A percentile compares a stretch with the other conserved stretches of the same genome.
Evolutionary conservation across 192 early-diverging fungal species (phyloP).

Genomic region (Thamnidium elegans): DNA sequence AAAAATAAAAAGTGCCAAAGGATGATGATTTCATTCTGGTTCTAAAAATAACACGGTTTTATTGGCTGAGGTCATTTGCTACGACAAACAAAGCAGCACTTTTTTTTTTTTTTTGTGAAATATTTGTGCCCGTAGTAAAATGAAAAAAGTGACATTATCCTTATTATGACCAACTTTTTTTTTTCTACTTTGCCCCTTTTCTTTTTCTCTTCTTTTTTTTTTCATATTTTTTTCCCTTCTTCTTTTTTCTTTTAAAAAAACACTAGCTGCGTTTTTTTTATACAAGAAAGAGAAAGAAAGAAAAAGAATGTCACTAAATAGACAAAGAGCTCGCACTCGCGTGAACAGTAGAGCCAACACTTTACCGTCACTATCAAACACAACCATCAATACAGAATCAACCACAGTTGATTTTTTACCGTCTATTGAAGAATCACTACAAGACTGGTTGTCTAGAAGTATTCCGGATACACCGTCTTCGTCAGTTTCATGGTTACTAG

Average conservation of each 20-base stretch:
- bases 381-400: background rate
- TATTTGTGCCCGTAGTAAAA: too few species aligned
- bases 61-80: too few species aligned
- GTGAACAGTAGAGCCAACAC: constrained; percentile 14
- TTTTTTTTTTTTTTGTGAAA: too few species aligned
- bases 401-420: background rate
- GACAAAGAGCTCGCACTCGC: constrained; percentile 16
- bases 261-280: too few species aligned
- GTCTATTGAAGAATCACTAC: constrained; percentile 16
- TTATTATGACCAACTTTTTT: too few species aligned
- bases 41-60: too few species aligned
- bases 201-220: constrained; percentile 1
- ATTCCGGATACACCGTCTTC: constrained; percentile 16
- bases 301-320: constrained; percentile 10
- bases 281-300: too few species aligned
- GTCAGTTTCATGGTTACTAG: background rate
- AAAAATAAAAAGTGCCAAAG: too few species aligned
- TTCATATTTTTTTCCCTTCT: background rate
- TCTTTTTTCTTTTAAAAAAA: background rate
- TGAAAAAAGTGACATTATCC: too few species aligned
- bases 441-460: constrained; percentile 27
- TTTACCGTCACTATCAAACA: constrained; percentile 1
- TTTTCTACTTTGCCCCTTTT: background rate
- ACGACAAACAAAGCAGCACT: too few species aligned
- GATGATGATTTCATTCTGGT: too few species aligned